A percentile compares a stretch with the other conserved stretches of the same genome.
Conservation (phyloP, 768 basidiomycete species). For the Boletus eberwhitei region DNA sequence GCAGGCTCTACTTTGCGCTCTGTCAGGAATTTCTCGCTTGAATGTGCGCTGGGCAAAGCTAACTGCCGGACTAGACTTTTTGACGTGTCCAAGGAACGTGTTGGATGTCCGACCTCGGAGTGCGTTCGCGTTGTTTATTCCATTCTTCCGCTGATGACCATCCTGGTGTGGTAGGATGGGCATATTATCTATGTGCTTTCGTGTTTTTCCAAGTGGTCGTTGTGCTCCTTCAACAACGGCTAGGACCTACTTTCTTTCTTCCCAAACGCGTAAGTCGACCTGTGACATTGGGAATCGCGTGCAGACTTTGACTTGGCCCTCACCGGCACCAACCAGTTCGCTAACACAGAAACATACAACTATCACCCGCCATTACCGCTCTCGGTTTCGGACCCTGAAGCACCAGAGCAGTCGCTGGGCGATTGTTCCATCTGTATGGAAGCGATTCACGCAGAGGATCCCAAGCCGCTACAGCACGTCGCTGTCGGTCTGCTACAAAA, state of each 20-base stretch:
- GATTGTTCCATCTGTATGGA: constrained; percentile 97
- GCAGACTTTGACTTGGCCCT: neutral
- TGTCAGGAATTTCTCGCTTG: constrained; percentile 50
- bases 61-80: constrained; percentile 55
- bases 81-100: constrained; percentile 82
- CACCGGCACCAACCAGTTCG: constrained; percentile 42
- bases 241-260: constrained; percentile 85
- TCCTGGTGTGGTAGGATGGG: constrained; percentile 50
- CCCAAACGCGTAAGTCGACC: constrained; percentile 53
- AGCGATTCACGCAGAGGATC: constrained; percentile 56
- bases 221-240: constrained; percentile 65
- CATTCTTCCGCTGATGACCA: neutral
- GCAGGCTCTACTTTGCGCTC: constrained; percentile 64
- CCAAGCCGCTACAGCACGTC: constrained; percentile 34
- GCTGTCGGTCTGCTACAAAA: constrained; percentile 38
- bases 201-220: constrained; percentile 60
- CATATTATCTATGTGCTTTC: constrained; percentile 55
- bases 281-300: neutral
- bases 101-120: constrained; percentile 74
- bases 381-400: constrained; percentile 60
- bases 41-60: neutral
- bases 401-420: constrained; percentile 71
- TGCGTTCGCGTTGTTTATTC: constrained; percentile 34
- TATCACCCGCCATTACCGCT: constrained; percentile 78
- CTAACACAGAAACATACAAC: constrained; percentile 62